Evolutionary conservation across 2,329 filamentous ascomycete genomes (phyloP), one percentile per base, ranked within the genome.

Genomic region (Fusarium miscanthi): DNA sequence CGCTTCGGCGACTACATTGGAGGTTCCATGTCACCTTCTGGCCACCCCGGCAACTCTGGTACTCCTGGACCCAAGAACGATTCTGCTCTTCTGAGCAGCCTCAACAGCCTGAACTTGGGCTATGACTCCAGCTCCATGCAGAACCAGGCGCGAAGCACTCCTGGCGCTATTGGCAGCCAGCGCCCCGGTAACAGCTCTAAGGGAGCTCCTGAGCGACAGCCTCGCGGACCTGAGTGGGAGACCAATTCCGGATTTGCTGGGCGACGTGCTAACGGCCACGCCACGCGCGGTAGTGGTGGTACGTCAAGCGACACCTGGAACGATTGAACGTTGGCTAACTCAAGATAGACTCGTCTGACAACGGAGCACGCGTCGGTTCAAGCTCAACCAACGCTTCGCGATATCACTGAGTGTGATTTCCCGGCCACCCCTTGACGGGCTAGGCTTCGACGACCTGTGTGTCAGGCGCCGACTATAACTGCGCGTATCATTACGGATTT

Each of bases 81-180:
- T 31, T 78, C 79, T 38, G 79, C 80, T 35, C 79, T 89, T 38
- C 83, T 87, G 37, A 84, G 82, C 66, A 84, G 86, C 46, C 81
- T 90, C 19, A 84, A 82, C 51, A 84, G 84, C 23, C 80, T 90
- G 72, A 87, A 83, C 69, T 81, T 90, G 37, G 86, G 87, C 25
- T 88, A 84, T 53, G 87, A 90, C 78, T 84, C 74, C 76, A 82
- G 77, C 78, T 82, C 71, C 67, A 82, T 78, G 45, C 80, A 80
- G 45, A 69, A 72, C 52, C 79, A 81, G 75, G 69, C 78, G 6
- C 81, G 87, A 27, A 86, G 85, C 65, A 85, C 86, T 1, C 88
- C 88, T 13, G 90, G 90, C 9, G 88, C 90, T 16, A 92, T 92
- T 58, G 90, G 90, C 58, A 92, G 90, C 81, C 90, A 91, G 79